Percentiles rank a stretch among this genome's conserved stretches.
Evolutionary conservation across 1,284 basidiomycete genomes (phyloP).

Genomic region (Ustilago curta): DNA sequence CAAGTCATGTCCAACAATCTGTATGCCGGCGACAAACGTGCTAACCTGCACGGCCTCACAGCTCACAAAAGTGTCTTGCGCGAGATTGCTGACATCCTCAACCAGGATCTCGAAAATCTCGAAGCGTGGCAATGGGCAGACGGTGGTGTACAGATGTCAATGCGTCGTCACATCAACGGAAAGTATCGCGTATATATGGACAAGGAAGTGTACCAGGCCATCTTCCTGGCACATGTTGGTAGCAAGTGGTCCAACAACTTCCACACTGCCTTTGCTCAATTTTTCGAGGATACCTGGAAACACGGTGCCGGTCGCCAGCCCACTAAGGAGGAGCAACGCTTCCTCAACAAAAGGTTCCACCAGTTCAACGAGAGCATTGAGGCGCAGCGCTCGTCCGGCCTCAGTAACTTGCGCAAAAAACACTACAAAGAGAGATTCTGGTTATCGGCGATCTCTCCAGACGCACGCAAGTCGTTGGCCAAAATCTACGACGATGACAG

Average conservation of each 20-base stretch:
- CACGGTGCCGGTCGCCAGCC: slow-evolving; percentile 1
- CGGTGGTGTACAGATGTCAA: slow-evolving; percentile 9
- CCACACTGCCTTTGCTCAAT: neutral
- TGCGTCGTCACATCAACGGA: slow-evolving; percentile 24
- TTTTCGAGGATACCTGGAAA: neutral
- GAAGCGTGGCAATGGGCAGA: slow-evolving; percentile 12
- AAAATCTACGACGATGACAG: slow-evolving; percentile 1
- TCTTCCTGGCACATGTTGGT: slow-evolving; percentile 16
- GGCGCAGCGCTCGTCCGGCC: neutral
- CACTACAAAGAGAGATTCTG: neutral
- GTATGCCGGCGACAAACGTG: neutral
- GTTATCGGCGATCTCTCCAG: neutral
- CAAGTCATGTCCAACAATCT: neutral
- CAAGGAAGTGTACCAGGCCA: slow-evolving; percentile 21
- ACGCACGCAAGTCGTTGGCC: neutral
- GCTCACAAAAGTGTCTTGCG: slow-evolving; percentile 9
- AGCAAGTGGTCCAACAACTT: slow-evolving; percentile 14
- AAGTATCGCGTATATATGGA: slow-evolving; percentile 27
- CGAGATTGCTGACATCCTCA: slow-evolving; percentile 13
- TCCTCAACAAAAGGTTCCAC: neutral
- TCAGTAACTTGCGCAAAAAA: slow-evolving; percentile 1
- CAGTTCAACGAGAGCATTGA: neutral
- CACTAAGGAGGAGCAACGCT: neutral
- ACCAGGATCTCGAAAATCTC: slow-evolving; percentile 11
- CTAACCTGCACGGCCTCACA: slow-evolving; percentile 4